Conservation (phyloP, 352 stramenopile species). For the Pythium phragmiticola region DNA sequence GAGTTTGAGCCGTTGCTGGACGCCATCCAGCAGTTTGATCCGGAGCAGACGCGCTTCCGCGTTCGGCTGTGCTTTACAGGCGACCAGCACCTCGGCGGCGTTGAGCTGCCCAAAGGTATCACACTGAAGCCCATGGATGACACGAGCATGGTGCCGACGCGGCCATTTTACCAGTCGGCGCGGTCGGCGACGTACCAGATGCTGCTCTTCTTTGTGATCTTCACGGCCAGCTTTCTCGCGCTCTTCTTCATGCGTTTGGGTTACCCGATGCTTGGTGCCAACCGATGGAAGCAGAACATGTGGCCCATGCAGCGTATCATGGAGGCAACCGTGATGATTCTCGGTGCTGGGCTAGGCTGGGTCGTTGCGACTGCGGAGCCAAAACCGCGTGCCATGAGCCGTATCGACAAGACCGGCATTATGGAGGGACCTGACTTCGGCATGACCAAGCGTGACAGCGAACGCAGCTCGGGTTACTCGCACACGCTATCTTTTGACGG, state of each 20-base stretch:
- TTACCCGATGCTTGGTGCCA: constrained; percentile 65
- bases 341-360: constrained; percentile 56
- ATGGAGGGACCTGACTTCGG: constrained; percentile 39
- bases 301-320: constrained; percentile 83
- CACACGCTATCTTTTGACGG: constrained; percentile 79
- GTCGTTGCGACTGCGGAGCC: constrained; percentile 61
- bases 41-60: constrained; percentile 62
- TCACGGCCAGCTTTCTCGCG: constrained; percentile 68
- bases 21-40: constrained; percentile 74
- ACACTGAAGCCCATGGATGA: constrained; percentile 81
- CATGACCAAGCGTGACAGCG: constrained; percentile 37
- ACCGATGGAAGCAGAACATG: constrained; percentile 69
- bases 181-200: constrained; percentile 69
- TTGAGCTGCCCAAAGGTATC: constrained; percentile 74
- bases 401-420: constrained; percentile 73
- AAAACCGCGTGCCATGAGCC: constrained; percentile 72
- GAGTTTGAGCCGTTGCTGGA: constrained; percentile 82
- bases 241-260: constrained; percentile 70
- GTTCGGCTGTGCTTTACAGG: constrained; percentile 78
- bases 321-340: constrained; percentile 72
- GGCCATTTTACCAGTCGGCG: constrained; percentile 72
- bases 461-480: constrained; percentile 59
- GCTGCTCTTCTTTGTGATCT: constrained; percentile 79
- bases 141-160: constrained; percentile 73
- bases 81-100: constrained; percentile 72